phyloP scores from a whole-genome alignment of 2,329 filamentous ascomycete species.

The Aspergillus terreus region DNA sequence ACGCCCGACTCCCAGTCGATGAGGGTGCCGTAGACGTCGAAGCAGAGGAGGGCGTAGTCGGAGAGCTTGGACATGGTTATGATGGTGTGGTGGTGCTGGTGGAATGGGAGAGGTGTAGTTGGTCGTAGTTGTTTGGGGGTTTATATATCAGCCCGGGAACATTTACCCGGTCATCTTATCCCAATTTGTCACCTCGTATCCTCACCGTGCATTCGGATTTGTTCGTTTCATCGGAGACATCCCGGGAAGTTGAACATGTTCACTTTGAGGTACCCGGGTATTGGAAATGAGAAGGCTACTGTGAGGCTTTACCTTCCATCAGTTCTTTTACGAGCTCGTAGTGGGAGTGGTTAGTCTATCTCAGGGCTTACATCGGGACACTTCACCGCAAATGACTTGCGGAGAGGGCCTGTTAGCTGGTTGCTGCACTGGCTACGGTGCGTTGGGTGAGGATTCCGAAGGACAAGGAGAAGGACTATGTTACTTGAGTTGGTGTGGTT shows the following conservation, averaged over 20 bases:
- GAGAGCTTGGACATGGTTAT: slow-evolving; percentile 23
- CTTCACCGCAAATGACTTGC: no score
- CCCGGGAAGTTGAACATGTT: neutral
- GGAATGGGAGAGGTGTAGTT: neutral
- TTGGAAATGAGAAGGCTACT: no score
- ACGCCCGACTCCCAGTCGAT: slow-evolving; percentile 75
- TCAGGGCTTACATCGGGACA: no score
- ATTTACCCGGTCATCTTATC: neutral
- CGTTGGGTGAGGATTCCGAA: slow-evolving; percentile 41
- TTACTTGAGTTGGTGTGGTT: slow-evolving; percentile 8
- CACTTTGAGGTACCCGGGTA: no score
- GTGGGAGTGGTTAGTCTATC: no score
- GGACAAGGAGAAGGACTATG: slow-evolving; percentile 37
- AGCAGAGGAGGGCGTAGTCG: slow-evolving; percentile 56
- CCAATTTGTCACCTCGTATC: no score
- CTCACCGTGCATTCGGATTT: no score
- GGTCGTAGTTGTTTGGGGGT: neutral
- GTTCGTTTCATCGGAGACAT: neutral
- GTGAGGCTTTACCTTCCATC: no score
- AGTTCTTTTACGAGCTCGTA: no score
- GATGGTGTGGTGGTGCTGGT: neutral
- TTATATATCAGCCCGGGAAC: neutral
- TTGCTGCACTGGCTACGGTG: slow-evolving; percentile 33
- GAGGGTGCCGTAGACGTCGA: slow-evolving; percentile 77
- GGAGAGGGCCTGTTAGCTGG: slow-evolving; percentile 21